Evolutionary conservation across 192 early-diverging fungal genomes (phyloP).

Genomic region (Coemansia sp.): DNA sequence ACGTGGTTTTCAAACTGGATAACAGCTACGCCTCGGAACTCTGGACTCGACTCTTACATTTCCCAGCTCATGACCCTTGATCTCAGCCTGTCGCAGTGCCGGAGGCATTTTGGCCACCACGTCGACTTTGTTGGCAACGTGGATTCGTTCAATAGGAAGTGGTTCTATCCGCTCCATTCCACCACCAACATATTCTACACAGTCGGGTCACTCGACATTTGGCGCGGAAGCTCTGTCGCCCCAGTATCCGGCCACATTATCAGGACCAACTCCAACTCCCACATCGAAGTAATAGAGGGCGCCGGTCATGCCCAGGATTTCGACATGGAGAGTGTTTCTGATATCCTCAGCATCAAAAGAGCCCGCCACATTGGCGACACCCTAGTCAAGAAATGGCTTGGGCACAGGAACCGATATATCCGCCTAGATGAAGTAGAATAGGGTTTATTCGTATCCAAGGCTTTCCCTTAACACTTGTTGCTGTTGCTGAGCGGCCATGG

Average conservation of each 20-base stretch:
- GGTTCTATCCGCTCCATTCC: conserved; percentile 17
- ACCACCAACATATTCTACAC: conserved; percentile 33
- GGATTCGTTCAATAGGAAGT: conserved; percentile 22
- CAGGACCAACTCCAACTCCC: background rate
- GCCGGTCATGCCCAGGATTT: background rate
- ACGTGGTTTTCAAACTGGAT: conserved; percentile 64
- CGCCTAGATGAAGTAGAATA: background rate
- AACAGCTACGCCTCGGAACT: conserved; percentile 20
- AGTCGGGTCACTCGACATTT: conserved; percentile 17
- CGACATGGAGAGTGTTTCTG: background rate
- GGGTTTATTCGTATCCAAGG: conserved; percentile 44
- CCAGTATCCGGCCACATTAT: background rate
- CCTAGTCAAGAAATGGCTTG: background rate
- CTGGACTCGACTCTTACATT: conserved; percentile 30
- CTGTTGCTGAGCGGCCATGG: conserved; percentile 72
- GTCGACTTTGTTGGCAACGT: conserved; percentile 14
- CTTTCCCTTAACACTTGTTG: conserved; percentile 66
- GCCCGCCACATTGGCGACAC: background rate
- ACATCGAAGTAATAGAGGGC: background rate
- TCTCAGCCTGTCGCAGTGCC: conserved; percentile 10
- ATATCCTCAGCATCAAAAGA: background rate
- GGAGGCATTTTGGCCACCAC: conserved; percentile 28
- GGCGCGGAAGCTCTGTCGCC: conserved; percentile 11
- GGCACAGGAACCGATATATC: background rate
- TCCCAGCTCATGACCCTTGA: background rate